Conservation (phyloP, 202 grass and related monocot species). For the Saccharum hybrid region DNA sequence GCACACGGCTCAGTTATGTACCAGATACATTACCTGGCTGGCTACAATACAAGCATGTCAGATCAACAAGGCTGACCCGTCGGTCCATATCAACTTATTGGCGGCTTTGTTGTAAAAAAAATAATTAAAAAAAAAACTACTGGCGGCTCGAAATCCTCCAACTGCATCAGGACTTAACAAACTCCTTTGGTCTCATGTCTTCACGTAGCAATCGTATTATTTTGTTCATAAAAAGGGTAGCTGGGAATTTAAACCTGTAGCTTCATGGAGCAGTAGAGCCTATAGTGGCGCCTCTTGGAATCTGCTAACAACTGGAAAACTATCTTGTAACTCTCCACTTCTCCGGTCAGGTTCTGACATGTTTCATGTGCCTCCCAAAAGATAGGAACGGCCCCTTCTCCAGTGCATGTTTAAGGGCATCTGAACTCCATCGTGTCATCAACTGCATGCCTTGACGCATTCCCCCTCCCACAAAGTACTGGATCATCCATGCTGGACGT, state of each 20-base stretch:
- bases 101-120: too few species aligned
- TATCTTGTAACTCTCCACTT: background rate
- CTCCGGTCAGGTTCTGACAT: background rate
- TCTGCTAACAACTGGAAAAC: background rate
- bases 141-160: background rate
- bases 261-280: background rate
- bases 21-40: background rate
- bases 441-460: background rate
- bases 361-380: background rate
- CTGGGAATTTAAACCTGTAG: background rate
- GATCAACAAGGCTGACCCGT: too few species aligned
- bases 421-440: background rate
- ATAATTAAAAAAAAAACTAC: too few species aligned
- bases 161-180: too few species aligned
- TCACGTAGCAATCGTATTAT: too few species aligned
- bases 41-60: background rate
- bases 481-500: background rate
- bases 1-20: background rate
- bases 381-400: background rate
- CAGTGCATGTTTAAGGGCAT: background rate
- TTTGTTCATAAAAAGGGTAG: background rate
- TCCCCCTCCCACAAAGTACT: background rate
- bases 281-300: too few species aligned
- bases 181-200: background rate
- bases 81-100: background rate